Evolutionary conservation across 1,139 yeast genomes (phyloP).

Genomic region (Blastobotrys petasosporus): DNA sequence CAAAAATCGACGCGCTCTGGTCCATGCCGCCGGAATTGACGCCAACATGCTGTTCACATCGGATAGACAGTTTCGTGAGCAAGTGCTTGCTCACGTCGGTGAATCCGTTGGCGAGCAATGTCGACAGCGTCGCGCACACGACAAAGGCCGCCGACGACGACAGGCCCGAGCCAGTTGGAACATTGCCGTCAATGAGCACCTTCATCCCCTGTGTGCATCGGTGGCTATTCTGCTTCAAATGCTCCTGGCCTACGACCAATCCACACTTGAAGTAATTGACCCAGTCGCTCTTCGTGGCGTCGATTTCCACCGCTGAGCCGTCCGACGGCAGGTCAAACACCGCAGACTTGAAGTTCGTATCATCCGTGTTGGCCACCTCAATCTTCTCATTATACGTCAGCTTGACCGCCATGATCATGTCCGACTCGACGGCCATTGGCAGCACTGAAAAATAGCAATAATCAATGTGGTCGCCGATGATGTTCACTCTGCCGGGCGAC

Average conservation of each 20-base stretch:
- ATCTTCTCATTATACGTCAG: conserved; percentile 33
- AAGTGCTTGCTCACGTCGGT: conserved; percentile 43
- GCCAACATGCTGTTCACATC: conserved; percentile 67
- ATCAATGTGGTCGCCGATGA: conserved; percentile 73
- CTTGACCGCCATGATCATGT: conserved; percentile 52
- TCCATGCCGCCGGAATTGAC: conserved; percentile 78
- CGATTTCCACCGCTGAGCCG: conserved; percentile 43
- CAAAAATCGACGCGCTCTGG: conserved; percentile 67
- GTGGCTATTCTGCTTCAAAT: conserved; percentile 33
- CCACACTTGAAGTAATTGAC: conserved; percentile 66
- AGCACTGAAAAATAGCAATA: conserved; percentile 61
- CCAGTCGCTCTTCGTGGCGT: conserved; percentile 51
- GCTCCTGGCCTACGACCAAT: conserved; percentile 53
- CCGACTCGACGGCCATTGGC: conserved; percentile 72
- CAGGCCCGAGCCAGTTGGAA: conserved; percentile 70
- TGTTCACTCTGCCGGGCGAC: conserved; percentile 70
- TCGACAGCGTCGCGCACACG: conserved; percentile 58
- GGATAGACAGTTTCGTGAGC: conserved; percentile 57
- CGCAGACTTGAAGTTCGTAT: conserved; percentile 36
- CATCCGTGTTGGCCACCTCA: conserved; percentile 42
- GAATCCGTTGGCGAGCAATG: conserved; percentile 50
- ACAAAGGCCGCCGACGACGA: conserved; percentile 71
- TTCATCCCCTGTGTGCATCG: conserved; percentile 40
- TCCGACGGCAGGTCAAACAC: conserved; percentile 41
- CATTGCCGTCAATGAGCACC: conserved; percentile 55